phyloP scores from a whole-genome alignment of 1,284 basidiomycete species.

The Cystobasidium sp. region DNA sequence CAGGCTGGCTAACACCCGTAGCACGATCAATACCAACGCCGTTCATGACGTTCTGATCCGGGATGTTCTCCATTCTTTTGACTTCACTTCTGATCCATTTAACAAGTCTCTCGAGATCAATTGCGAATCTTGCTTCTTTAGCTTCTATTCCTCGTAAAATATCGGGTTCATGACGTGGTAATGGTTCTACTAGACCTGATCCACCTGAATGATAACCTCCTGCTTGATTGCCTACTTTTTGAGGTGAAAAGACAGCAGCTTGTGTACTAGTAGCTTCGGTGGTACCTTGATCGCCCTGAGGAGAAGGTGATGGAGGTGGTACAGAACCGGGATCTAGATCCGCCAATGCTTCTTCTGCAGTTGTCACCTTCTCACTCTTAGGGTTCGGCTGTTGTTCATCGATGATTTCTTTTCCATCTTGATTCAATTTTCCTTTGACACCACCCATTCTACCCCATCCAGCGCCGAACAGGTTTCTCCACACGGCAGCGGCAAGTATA shows the following conservation, averaged over 20 bases:
- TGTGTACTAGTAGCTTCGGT: neutral
- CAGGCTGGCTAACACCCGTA: slow-evolving; percentile 39
- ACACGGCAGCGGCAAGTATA: slow-evolving; percentile 82
- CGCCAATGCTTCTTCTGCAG: slow-evolving; percentile 14
- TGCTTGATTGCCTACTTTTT: slow-evolving; percentile 36
- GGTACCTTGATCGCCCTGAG: neutral
- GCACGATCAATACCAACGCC: slow-evolving; percentile 47
- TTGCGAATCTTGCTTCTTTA: slow-evolving; percentile 74
- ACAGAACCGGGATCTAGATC: slow-evolving; percentile 46
- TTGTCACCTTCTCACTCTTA: slow-evolving; percentile 1
- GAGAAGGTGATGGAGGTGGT: slow-evolving; percentile 11
- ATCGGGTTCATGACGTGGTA: slow-evolving; percentile 24
- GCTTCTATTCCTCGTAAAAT: slow-evolving; percentile 15
- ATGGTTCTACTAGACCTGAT: slow-evolving; percentile 29
- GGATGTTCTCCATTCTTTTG: slow-evolving; percentile 69
- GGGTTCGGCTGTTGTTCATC: neutral
- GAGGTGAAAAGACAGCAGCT: slow-evolving; percentile 15
- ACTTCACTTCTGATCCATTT: slow-evolving; percentile 78
- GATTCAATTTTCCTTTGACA: slow-evolving; percentile 53
- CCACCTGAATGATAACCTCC: slow-evolving; percentile 42
- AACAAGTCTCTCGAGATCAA: slow-evolving; percentile 76
- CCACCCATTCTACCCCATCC: slow-evolving; percentile 59
- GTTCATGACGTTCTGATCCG: slow-evolving; percentile 70
- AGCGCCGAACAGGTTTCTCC: slow-evolving; percentile 81
- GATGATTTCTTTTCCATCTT: slow-evolving; percentile 10